These are phyloP conservation scores for Fusarium dimerum DNA, from an alignment of 2,329 filamentous ascomycete species.

Conservation along the genomic window DNA sequence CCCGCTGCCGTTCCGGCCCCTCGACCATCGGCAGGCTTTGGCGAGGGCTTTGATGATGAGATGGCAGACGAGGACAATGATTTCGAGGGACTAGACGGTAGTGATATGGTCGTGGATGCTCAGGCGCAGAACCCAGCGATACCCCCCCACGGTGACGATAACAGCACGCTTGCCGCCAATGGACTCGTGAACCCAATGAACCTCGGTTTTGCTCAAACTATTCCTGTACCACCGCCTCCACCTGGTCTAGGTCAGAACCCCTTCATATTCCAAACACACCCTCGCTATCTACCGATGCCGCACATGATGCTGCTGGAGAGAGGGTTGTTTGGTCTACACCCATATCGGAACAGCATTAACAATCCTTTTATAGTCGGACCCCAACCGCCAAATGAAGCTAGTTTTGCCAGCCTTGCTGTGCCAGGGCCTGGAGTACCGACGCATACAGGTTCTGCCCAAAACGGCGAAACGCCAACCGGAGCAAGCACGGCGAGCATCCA, in stretches of 20 bases:
- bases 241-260: conserved; percentile 27
- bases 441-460: conserved; percentile 12
- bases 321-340: conserved; percentile 21
- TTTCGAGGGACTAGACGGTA: conserved; percentile 42
- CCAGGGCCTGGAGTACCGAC: conserved; percentile 20
- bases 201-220: conserved; percentile 21
- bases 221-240: conserved; percentile 31
- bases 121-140: conserved; percentile 30
- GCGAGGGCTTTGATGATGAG: conserved; percentile 44
- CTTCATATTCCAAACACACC: conserved; percentile 19
- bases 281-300: conserved; percentile 17
- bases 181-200: conserved; percentile 3
- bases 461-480: conserved; percentile 28
- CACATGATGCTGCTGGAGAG: conserved; percentile 17
- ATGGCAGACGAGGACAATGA: conserved; percentile 48
- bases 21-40: conserved; percentile 14
- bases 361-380: conserved; percentile 27
- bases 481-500: conserved; percentile 41
- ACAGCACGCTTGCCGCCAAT: conserved; percentile 1
- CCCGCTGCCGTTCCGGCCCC: conserved; percentile 7
- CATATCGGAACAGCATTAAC: conserved; percentile 32
- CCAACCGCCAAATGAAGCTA: conserved; percentile 10
- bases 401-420: conserved; percentile 33
- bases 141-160: conserved; percentile 11
- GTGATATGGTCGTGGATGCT: conserved; percentile 40